Base-by-base conservation (phyloP, 2,329 filamentous ascomycete species). In the Cordyceps fumosorosea region DNA sequence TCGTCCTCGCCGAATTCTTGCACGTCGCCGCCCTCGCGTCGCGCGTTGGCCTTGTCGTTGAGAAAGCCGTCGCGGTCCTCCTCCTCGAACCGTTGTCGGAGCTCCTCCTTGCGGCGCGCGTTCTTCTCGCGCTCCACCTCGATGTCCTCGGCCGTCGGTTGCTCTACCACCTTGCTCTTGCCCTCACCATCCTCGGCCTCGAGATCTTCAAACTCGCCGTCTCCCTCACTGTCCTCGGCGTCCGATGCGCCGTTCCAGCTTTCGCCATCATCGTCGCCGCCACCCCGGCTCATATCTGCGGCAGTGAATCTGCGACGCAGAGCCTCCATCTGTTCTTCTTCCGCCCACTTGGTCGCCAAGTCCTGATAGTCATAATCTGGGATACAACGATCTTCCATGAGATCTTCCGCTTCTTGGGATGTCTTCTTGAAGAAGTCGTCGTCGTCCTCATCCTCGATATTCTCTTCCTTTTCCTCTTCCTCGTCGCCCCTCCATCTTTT, bases 41-140 rank as follows among this genome's bases (percentile, higher is more conserved):
- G 84, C 12, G 89, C 89, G 56, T 88, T 85, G 32, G 90, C 87
- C 71, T 96, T 96, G 75, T 95, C 91, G 70, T 96, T 96, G 69
- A 90, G 86, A 72, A 97, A 93, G 0, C 95, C 95, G 72, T 99
- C 95, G n/a, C 91, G 85, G 72, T 99, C 95, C 79, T 99, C 95
- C 74, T 98, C 93, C 71, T 99, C 95, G 71, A 99, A 99, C 1
- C 96, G 87, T 58, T 96, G 80, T 72, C 91, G 96, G 59, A 99
- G 84, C 73, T 99, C 95, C 75, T 97, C 95, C 75, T 99, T 99
- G 66, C 90, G 84, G 66, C 87, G 86, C 2, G 95, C 95, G 70
- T 99, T 99, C 74, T 86, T 89, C 68, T 91, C 91, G 67, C 95
- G 89, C 76, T 99, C 95, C 3, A 87, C 89, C 65, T 93, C 91